A percentile compares a stretch with the other conserved stretches of the same genome.
Evolutionary conservation across 805 yeast species (phyloP).

Genomic region (Candida ortonii): DNA sequence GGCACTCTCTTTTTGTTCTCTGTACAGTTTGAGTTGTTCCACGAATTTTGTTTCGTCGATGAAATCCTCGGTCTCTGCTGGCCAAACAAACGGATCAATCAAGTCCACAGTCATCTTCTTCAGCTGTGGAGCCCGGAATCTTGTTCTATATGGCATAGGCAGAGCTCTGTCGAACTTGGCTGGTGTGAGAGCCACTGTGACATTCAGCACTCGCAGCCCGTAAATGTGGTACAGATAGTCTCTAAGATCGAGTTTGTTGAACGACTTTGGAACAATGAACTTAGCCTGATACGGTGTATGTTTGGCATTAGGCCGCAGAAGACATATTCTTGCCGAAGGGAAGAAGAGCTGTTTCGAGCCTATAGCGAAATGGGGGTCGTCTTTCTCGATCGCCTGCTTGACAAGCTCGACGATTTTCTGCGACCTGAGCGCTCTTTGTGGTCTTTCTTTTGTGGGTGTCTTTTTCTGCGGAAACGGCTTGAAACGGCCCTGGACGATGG

Average conservation of each 20-base stretch:
- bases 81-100: slow-evolving; percentile 96
- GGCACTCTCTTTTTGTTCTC: slow-evolving; percentile 45
- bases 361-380: slow-evolving; percentile 74
- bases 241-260: slow-evolving; percentile 90
- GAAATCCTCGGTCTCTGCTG: slow-evolving; percentile 48
- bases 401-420: slow-evolving; percentile 29
- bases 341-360: slow-evolving; percentile 78
- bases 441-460: slow-evolving; percentile 19
- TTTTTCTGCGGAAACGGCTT: slow-evolving; percentile 29
- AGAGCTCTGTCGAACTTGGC: slow-evolving; percentile 57
- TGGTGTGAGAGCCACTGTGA: slow-evolving; percentile 82
- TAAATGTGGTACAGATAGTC: slow-evolving; percentile 90
- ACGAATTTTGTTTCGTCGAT: slow-evolving; percentile 32
- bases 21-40: slow-evolving; percentile 49
- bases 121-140: slow-evolving; percentile 74
- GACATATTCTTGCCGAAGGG: slow-evolving; percentile 79
- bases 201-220: slow-evolving; percentile 83
- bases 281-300: slow-evolving; percentile 97
- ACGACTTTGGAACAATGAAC: slow-evolving; percentile 88
- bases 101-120: slow-evolving; percentile 97
- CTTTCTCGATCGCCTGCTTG: slow-evolving; percentile 52
- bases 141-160: slow-evolving; percentile 55
- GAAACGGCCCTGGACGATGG: slow-evolving; percentile 29
- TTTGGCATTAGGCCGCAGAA: slow-evolving; percentile 89
- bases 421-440: slow-evolving; percentile 26